Conservation (phyloP, 768 basidiomycete genomes). For the Neoboletus brunneissimus region DNA sequence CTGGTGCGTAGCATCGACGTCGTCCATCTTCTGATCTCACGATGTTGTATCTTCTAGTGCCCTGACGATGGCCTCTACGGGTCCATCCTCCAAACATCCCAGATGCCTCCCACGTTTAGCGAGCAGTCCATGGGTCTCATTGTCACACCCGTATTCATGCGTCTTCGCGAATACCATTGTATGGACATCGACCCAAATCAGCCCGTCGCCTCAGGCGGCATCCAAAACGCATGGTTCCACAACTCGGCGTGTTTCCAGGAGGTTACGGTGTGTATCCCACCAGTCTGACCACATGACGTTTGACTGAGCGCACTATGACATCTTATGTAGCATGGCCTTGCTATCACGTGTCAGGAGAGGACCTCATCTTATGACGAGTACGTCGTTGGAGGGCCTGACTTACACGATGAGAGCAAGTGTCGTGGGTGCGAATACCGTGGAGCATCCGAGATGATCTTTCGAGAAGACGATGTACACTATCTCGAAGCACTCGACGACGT, state of each 20-base stretch:
- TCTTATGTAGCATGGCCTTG: slow-evolving; percentile 18
- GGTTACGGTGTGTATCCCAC: slow-evolving; percentile 23
- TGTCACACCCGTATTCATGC: slow-evolving; percentile 55
- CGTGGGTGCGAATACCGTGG: slow-evolving; percentile 29
- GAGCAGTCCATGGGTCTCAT: slow-evolving; percentile 37
- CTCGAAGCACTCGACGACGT: slow-evolving; percentile 17
- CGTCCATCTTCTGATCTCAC: background rate
- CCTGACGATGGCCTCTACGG: slow-evolving; percentile 20
- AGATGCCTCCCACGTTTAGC: slow-evolving; percentile 30
- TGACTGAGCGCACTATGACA: background rate
- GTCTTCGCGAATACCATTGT: slow-evolving; percentile 54
- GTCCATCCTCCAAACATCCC: slow-evolving; percentile 16
- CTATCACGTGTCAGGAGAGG: slow-evolving; percentile 23
- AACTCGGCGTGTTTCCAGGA: slow-evolving; percentile 14
- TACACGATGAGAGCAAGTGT: slow-evolving; percentile 44
- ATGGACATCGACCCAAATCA: slow-evolving; percentile 37
- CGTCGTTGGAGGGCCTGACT: slow-evolving; percentile 34
- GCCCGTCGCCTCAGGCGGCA: slow-evolving; percentile 34
- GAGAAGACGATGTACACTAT: slow-evolving; percentile 24
- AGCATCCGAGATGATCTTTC: slow-evolving; percentile 28
- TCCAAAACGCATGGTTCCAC: slow-evolving; percentile 44
- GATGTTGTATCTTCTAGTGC: slow-evolving; percentile 3
- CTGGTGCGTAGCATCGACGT: slow-evolving; percentile 41
- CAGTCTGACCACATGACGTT: background rate
- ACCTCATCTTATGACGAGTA: slow-evolving; percentile 42